Evolutionary conservation across 306 rosid species (phyloP).

Genomic region (Sphenostylis stenocarpa): DNA sequence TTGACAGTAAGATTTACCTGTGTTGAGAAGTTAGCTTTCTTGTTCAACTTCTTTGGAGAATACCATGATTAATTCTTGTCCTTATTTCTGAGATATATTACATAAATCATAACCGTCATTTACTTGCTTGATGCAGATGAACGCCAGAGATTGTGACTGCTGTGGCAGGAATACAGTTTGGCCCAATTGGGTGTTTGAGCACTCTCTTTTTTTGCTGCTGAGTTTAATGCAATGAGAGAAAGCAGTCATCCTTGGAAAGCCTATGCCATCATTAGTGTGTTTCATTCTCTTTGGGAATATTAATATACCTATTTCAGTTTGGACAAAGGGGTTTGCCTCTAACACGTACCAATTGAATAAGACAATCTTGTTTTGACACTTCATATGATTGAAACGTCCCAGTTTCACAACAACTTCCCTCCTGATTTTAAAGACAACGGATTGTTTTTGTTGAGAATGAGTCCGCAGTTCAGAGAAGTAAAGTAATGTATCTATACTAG

Average conservation of each 20-base stretch:
- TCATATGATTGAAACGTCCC: neutral
- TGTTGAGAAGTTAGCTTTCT: too few relatives aligned
- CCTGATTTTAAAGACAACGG: neutral
- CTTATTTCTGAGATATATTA: too few relatives aligned
- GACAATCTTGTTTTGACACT: neutral
- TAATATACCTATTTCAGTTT: conserved; percentile 68
- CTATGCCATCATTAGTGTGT: conserved; percentile 42
- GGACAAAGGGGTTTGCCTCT: conserved; percentile 54
- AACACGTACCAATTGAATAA: neutral
- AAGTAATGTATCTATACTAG: neutral
- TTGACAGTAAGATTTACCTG: too few relatives aligned
- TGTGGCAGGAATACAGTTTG: conserved; percentile 63
- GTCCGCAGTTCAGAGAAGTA: neutral
- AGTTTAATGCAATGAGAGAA: conserved; percentile 81
- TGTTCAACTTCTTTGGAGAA: too few relatives aligned
- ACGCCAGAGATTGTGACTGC: conserved; percentile 51
- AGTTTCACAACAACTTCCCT: neutral
- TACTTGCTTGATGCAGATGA: conserved; percentile 54
- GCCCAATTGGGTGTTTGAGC: conserved; percentile 84
- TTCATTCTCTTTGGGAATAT: conserved; percentile 62
- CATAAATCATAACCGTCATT: neutral
- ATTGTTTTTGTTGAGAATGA: neutral
- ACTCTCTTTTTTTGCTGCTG: conserved; percentile 84
- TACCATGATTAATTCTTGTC: too few relatives aligned
- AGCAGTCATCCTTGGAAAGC: conserved; percentile 75